These are phyloP conservation scores for Carallia brachiata DNA, from an alignment of 345 rosid genomes.

Conservation along the genomic window DNA sequence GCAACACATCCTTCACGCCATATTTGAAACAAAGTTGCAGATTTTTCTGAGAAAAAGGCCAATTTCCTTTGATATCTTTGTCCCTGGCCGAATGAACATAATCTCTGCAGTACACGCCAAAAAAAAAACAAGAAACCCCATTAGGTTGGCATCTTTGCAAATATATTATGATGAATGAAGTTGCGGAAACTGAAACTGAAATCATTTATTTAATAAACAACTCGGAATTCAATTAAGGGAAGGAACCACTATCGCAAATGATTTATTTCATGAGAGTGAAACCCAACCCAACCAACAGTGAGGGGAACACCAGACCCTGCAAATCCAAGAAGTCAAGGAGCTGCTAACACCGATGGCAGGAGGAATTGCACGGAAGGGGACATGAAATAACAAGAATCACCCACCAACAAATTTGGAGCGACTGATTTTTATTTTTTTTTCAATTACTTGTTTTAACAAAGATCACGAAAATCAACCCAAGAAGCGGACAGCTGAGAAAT, in stretches of 20 bases:
- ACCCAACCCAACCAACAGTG: no score
- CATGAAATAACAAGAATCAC: slow-evolving; percentile 35
- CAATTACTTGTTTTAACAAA: slow-evolving; percentile 3
- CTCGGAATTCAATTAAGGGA: no score
- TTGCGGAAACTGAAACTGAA: not conserved
- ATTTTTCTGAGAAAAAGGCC: slow-evolving; percentile 83
- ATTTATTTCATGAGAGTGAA: no score
- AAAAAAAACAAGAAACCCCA: not conserved
- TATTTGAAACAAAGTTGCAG: slow-evolving; percentile 79
- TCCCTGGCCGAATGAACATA: slow-evolving; percentile 72
- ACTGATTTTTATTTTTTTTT: not conserved
- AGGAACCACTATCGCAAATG: no score
- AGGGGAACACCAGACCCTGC: no score
- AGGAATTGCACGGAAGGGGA: slow-evolving; percentile 16
- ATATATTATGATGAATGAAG: not conserved
- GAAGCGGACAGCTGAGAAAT: not conserved
- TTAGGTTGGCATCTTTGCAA: not conserved
- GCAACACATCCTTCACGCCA: slow-evolving; percentile 84
- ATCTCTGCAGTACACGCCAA: slow-evolving; percentile 54
- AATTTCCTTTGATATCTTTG: slow-evolving; percentile 72
- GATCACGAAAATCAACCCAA: slow-evolving; percentile 4
- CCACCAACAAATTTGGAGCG: slow-evolving; percentile 16
- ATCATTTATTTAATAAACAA: no score
- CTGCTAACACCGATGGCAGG: slow-evolving; percentile 1
- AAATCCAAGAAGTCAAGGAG: no score